Evolutionary conservation across 306 rosid genomes (phyloP).

Genomic region (Crotalaria pallida): DNA sequence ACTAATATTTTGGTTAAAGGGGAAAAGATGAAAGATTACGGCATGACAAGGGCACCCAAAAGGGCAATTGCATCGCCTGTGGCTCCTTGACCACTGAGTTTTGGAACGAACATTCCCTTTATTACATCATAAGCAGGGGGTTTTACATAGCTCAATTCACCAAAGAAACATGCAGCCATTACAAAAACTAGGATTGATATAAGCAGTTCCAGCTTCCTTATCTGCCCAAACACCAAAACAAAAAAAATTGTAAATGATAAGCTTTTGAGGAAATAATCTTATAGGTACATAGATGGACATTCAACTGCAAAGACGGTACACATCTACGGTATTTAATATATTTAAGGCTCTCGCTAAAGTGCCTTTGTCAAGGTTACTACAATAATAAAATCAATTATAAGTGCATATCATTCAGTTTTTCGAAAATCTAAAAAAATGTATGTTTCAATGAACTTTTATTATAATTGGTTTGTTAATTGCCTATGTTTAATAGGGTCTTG

Average conservation of each 20-base stretch:
- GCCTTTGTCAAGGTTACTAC: too few relatives aligned
- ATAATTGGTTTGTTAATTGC: too few relatives aligned
- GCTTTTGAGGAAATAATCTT: neutral
- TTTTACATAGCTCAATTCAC: constrained; percentile 73
- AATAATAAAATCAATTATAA: too few relatives aligned
- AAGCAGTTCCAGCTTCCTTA: constrained; percentile 68
- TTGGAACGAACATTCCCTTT: constrained; percentile 62
- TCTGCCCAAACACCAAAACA: constrained; percentile 24
- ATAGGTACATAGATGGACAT: neutral
- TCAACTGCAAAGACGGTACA: too few relatives aligned
- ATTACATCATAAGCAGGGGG: constrained; percentile 45
- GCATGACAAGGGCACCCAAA: constrained; percentile 89
- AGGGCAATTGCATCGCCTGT: constrained; percentile 84
- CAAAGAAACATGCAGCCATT: constrained; percentile 90
- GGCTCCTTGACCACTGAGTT: constrained; percentile 57
- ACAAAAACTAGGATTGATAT: constrained; percentile 52
- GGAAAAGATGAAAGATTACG: constrained; percentile 39
- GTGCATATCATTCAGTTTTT: too few relatives aligned
- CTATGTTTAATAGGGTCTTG: too few relatives aligned
- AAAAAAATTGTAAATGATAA: neutral
- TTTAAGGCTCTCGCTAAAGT: too few relatives aligned
- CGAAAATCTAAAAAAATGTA: too few relatives aligned
- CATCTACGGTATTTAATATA: too few relatives aligned
- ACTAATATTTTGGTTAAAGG: neutral
- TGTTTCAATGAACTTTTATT: too few relatives aligned